Evolutionary conservation across 164 flowering plant species (phyloP).

Genomic region (Macadamia tetraphylla): DNA sequence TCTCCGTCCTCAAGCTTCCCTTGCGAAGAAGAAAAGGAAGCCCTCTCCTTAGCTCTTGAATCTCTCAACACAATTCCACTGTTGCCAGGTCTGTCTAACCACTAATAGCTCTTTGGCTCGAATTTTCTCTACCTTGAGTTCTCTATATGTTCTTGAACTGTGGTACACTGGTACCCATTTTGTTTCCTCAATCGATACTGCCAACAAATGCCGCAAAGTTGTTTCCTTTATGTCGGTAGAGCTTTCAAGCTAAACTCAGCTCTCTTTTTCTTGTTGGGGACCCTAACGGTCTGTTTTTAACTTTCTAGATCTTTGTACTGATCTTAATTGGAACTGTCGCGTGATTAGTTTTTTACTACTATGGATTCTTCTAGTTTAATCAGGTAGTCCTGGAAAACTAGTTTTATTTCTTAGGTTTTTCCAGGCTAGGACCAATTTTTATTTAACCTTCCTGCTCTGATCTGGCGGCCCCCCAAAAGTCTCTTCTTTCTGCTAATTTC

Average conservation of each 20-base stretch:
- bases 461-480: background rate
- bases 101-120: background rate
- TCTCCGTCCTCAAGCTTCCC: background rate
- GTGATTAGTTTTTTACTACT: background rate
- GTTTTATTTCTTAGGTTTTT: background rate
- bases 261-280: background rate
- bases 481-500: background rate
- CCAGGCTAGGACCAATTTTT: background rate
- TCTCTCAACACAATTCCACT: background rate
- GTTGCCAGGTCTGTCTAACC: background rate
- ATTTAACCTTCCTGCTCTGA: background rate
- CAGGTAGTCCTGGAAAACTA: background rate
- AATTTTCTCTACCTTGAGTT: background rate
- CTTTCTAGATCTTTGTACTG: background rate
- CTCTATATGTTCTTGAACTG: background rate
- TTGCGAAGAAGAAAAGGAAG: background rate
- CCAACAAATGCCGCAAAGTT: background rate
- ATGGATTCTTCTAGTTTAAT: background rate
- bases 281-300: background rate
- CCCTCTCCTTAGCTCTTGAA: background rate
- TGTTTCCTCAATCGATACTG: background rate
- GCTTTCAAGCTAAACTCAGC: background rate
- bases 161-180: background rate
- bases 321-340: background rate
- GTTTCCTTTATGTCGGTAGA: background rate